Conservation (phyloP, 2,329 filamentous ascomycete genomes). For the Monosporascus sp. region DNA sequence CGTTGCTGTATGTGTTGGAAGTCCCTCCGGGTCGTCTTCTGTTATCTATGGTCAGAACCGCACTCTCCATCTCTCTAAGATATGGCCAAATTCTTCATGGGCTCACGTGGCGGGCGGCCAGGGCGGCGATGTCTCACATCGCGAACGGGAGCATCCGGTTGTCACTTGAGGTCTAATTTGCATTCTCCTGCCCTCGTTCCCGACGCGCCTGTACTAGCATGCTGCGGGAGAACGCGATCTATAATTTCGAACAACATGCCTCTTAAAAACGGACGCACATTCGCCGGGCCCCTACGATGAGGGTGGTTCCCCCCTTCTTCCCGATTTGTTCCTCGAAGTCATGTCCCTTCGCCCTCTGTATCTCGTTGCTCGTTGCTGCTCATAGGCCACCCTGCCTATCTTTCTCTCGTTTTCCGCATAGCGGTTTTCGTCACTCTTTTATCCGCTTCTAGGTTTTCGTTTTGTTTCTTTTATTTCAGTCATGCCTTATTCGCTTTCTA, state of each 20-base stretch:
- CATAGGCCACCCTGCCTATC: constrained; percentile 7
- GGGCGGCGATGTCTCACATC: constrained; percentile 17
- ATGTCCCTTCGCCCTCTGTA: constrained; percentile 4
- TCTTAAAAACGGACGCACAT: constrained; percentile 11
- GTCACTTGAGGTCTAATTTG: constrained; percentile 17
- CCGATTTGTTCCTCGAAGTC: neutral
- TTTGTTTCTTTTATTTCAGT: constrained; percentile 2
- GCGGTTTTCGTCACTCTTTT: constrained; percentile 20
- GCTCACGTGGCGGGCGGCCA: constrained; percentile 1
- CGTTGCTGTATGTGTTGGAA: too few species aligned
- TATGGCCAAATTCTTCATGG: neutral
- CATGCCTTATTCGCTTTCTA: constrained; percentile 25
- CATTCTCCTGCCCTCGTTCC: constrained; percentile 15
- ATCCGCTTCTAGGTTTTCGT: constrained; percentile 2
- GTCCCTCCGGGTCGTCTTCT: too few species aligned
- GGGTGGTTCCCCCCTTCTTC: neutral
- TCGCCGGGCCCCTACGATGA: neutral
- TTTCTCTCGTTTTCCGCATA: constrained; percentile 4
- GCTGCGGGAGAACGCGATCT: constrained; percentile 10
- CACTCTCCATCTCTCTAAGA: too few species aligned
- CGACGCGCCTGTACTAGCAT: constrained; percentile 17
- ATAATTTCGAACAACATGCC: constrained; percentile 3
- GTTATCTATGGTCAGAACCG: too few species aligned
- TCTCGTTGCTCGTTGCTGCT: constrained; percentile 15
- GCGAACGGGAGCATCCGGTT: neutral